Evolutionary conservation across 352 stramenopile genomes (phyloP).

Genomic region (Pythium myriotylum): DNA sequence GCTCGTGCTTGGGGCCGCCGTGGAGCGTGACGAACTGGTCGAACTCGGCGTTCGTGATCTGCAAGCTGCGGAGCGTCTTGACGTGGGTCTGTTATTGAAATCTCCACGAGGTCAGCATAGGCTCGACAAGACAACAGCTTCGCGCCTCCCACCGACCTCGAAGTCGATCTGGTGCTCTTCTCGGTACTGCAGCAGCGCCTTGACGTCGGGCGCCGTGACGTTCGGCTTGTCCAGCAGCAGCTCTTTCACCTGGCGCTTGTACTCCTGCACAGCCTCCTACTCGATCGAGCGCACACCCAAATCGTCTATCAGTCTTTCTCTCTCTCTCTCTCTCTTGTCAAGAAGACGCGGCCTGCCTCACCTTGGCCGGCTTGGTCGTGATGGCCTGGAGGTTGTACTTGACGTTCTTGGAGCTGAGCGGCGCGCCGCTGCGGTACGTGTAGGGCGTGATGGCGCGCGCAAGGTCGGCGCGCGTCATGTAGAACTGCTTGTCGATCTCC

Average conservation of each 20-base stretch:
- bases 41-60: constrained; percentile 85
- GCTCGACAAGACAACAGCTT: too few species aligned
- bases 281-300: too few species aligned
- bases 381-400: constrained; percentile 81
- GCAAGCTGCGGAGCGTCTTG: constrained; percentile 65
- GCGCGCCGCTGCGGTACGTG: constrained; percentile 73
- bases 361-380: constrained; percentile 44
- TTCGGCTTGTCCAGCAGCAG: constrained; percentile 57
- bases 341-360: too few species aligned
- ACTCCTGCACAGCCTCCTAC: constrained; percentile 50
- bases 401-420: constrained; percentile 75
- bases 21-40: constrained; percentile 79
- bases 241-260: constrained; percentile 51
- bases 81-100: constrained; percentile 61
- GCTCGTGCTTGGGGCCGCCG: constrained; percentile 53
- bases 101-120: too few species aligned
- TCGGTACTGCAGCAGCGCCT: constrained; percentile 54
- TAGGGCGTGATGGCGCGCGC: constrained; percentile 84
- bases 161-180: constrained; percentile 73
- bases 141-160: too few species aligned
- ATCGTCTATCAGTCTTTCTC: too few species aligned
- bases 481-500: constrained; percentile 77
- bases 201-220: constrained; percentile 50
- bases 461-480: constrained; percentile 84
- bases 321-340: too few species aligned